Base-by-base conservation (phyloP, 805 yeast genomes). In the Yamadazyma takamatsuzukensis region DNA sequence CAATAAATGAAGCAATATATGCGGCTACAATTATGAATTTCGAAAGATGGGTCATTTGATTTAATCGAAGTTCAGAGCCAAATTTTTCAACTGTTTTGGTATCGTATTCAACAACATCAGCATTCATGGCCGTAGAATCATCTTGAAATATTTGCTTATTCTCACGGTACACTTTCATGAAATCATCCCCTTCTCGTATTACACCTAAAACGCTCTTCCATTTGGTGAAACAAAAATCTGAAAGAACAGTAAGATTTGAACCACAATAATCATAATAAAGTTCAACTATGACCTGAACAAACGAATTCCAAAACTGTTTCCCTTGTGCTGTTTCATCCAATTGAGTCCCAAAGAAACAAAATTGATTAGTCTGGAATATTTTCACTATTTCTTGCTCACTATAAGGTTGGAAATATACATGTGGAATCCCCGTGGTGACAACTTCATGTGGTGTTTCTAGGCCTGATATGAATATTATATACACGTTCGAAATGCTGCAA, bases 11-110 rank as follows among this genome's bases (percentile, higher is more conserved):
- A 1, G 95, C 94, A 29, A 88, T 59, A 53, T 83, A 89, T 1
- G 95, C 80, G 1, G 96, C 86, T 19, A 87, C 71, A 11, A 88
- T 56, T n/a, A 89, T 57, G 49, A 73, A 85, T 49, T 84, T 83
- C 2, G 90, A 72, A 30, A 74, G 70, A 6, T 49, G 51, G 0
- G 89, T 77, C 25, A 84, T 58, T 42, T 78, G 80, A 32, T 68
- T 45, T 11, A 54, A 48, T 13, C 47, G 40, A 7, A 44, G 44
- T 18, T 36, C 35, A 1, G 48, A 41, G n/a, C 47, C 36, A 4
- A 38, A 27, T 9, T 32, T 33, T 30, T 56, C 64, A 6, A 43
- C 50, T 22, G 46, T 43, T 6, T 41, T 37, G 0, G 58, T 52
- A 3, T 35, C 47, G 30, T 47, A 61, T 26, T 53, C 59, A n/a